Conservation (phyloP, 257 asterid species). For the Ophiorrhiza pumila region DNA sequence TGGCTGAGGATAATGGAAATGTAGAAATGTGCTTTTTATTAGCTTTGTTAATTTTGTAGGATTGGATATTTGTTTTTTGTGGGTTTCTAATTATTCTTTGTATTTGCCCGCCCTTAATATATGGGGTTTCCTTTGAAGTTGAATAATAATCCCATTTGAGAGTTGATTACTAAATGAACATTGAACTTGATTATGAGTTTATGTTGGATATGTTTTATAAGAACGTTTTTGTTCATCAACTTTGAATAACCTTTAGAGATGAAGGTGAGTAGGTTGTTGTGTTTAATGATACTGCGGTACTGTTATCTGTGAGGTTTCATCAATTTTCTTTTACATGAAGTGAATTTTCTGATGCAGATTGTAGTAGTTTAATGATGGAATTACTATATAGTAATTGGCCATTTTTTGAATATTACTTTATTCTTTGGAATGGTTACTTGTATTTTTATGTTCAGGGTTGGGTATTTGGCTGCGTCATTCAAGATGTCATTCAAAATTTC, state of each 20-base stretch:
- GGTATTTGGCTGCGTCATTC: background rate
- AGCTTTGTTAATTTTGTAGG: background rate
- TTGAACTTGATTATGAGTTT: background rate
- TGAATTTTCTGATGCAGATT: background rate
- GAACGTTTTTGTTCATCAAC: background rate
- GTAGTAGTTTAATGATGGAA: background rate
- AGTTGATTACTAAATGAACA: background rate
- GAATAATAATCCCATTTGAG: background rate
- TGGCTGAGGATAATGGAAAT: background rate
- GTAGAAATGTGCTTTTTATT: background rate
- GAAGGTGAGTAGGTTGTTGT: background rate
- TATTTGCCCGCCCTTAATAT: background rate
- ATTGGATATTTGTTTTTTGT: background rate
- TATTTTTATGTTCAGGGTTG: background rate
- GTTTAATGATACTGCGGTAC: too few relatives aligned
- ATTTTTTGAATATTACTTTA: background rate
- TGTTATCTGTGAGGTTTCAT: too few relatives aligned
- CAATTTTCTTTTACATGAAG: too few relatives aligned
- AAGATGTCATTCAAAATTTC: too few relatives aligned
- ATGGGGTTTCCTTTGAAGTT: background rate
- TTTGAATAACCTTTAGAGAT: background rate
- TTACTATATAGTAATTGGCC: background rate
- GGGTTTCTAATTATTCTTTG: background rate
- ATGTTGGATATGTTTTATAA: background rate
- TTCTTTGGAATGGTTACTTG: background rate